Base-by-base conservation (phyloP, 148 eudicot species). In the Arbutus unedo region DNA sequence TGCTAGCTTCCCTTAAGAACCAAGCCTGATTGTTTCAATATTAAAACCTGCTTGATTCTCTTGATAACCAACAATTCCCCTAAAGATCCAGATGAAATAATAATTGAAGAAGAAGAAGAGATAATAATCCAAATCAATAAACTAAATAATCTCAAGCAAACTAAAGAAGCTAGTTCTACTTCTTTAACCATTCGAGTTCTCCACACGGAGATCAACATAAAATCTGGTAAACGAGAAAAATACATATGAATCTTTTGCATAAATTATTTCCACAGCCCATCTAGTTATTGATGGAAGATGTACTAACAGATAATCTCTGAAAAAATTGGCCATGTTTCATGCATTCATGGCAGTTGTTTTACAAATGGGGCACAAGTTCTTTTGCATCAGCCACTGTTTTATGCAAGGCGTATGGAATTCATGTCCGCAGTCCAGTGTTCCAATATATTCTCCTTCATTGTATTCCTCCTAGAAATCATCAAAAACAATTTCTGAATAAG, bases 201-300 rank as follows among this genome's bases (percentile, higher is more conserved):
- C 82, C 53, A 6, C 16, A 66, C 25, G 71, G 79, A 74, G 75
- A 73, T 45, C 48, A 72, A 25, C 50, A 62, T 51, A 59, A 59
- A 74, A 56, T 15, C 6, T 5, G 80, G 31, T 14, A 19, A 78
- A 48, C 19, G 19, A 19, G 59, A 57, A 57, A 41, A 57, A 41
- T 47, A 50, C n/a, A 79, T 6, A 49, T 75, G 79, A 74, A 79
- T 71, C 85, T 83, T 54, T 16, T 77, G 68, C 5, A 76, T 19
- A 25, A 25, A 16, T 66, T 66, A 66, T 66, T 66, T 66, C 18
- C 68, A 8, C 68, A 66, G 16, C 71, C 44, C 71, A 31, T 66
- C 71, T 66, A 13, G 16, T 66, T 23, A 11, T 64, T 9, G 70
- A 64, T 64, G 70, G 70, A 59, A 5, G 70, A 9, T 14, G 14